Conservation (phyloP, 768 basidiomycete genomes). For the Leccinum boreale region DNA sequence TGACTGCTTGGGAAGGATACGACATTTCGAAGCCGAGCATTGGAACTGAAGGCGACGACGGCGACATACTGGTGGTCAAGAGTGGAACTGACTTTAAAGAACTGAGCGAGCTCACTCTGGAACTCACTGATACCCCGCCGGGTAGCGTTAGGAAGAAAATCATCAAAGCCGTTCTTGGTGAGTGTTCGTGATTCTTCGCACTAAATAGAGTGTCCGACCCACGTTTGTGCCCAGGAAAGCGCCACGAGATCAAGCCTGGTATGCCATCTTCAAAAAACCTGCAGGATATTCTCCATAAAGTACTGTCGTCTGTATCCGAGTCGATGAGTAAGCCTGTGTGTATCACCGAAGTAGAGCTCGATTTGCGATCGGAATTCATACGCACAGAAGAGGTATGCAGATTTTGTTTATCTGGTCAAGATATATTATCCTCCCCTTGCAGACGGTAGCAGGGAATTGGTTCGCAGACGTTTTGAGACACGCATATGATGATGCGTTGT, state of each 20-base stretch:
- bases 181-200: slow-evolving; percentile 2
- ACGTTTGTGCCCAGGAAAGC: slow-evolving; percentile 48
- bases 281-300: slow-evolving; percentile 53
- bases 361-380: slow-evolving; percentile 73
- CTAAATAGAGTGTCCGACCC: background rate
- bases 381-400: slow-evolving; percentile 65
- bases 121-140: slow-evolving; percentile 54
- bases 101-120: slow-evolving; percentile 69
- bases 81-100: slow-evolving; percentile 91
- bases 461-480: slow-evolving; percentile 82
- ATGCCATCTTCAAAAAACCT: slow-evolving; percentile 56
- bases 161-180: slow-evolving; percentile 61
- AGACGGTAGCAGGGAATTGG: slow-evolving; percentile 79
- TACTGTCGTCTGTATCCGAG: slow-evolving; percentile 66
- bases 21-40: slow-evolving; percentile 49
- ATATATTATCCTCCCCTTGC: background rate
- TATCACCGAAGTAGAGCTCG: slow-evolving; percentile 61
- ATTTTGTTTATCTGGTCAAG: background rate
- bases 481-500: slow-evolving; percentile 72
- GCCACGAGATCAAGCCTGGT: slow-evolving; percentile 57
- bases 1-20: slow-evolving; percentile 63
- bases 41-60: slow-evolving; percentile 68
- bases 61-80: slow-evolving; percentile 73
- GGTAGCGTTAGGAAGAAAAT: slow-evolving; percentile 64
- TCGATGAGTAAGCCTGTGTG: slow-evolving; percentile 77